Evolutionary conservation across 2,329 filamentous ascomycete genomes (phyloP), one percentile per base, ranked within the genome.

Genomic region (Orbilia javanica): DNA sequence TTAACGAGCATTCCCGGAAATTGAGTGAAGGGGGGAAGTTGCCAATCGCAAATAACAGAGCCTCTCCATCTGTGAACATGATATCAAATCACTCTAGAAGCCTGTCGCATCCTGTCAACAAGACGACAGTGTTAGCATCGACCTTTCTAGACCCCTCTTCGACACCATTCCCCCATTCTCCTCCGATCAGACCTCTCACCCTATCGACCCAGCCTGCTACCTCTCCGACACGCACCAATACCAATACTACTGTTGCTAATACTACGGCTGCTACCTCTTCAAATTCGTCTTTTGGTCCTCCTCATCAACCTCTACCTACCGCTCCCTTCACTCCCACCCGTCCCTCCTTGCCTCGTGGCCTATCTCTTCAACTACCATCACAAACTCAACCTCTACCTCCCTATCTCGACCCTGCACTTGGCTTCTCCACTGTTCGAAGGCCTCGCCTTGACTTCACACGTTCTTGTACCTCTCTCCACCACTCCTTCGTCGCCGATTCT

Each of bases 371-470:
- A 34, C 18, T 79, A 27, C 68, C 75, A 4, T 29, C 50, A 18
- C 67, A 65, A 25, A 79, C 62, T 27, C 67, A 79, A 63, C 75
- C 75, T 39, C 68, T 72, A 10, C 62, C 68, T 10, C 75, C 75
- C 3, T 72, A 72, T 68, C 68, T 79, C 1, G 75, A 79, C 34
- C 75, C 75, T 6, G 67, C 75, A 13, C 75, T 79, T 10, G 75
- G 75, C 36, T 79, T 72, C 63, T 79, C 75, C 4, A 79, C 69
- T 18, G 75, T 73, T 65, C 27, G 75, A 29, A 68, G 75, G 22
- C 75, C 75, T 29, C 75, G 75, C 29, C 68, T 79, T 2, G 75
- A 79, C 31, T 79, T 79, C 48, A 73, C 75, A 1, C 67, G 75
- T 8, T 72, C 75, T 8, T 79, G 75, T 39, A 79, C 67, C 20